Percentiles rank a stretch among this genome's conserved stretches.
Conservation (phyloP, 2,329 filamentous ascomycete genomes). For the Fusarium tanahbumbuense region DNA sequence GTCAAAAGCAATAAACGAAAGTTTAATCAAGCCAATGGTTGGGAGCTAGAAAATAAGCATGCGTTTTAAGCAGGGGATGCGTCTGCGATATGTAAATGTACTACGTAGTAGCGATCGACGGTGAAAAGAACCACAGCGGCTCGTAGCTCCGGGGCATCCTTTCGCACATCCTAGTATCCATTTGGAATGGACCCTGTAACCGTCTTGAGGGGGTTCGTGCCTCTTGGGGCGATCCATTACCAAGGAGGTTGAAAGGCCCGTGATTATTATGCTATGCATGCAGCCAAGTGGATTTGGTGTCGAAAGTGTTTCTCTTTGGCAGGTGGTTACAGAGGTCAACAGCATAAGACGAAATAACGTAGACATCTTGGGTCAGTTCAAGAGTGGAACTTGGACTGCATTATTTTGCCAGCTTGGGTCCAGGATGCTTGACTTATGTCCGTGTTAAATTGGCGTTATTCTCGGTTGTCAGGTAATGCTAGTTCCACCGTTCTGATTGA, state of each 20-base stretch:
- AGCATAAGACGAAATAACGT: neutral
- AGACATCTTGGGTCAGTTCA: fast-evolving
- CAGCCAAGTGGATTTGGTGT: neutral
- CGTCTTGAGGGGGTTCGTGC: neutral
- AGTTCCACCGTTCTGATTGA: neutral
- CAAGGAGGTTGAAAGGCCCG: constrained; percentile 9
- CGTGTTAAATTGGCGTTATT: neutral
- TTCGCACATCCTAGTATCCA: neutral
- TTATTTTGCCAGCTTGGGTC: neutral
- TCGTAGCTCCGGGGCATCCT: neutral
- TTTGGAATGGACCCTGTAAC: neutral
- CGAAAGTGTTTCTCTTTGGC: neutral
- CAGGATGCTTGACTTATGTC: neutral
- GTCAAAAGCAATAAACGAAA: neutral
- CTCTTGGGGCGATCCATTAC: constrained; percentile 7
- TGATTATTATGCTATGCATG: constrained; percentile 11
- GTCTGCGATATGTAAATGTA: neutral
- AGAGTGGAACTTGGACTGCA: neutral
- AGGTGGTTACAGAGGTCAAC: neutral
- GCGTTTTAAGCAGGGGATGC: neutral
- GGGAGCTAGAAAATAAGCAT: constrained; percentile 16
- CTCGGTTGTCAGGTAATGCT: neutral
- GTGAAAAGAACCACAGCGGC: neutral
- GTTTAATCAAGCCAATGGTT: constrained; percentile 14
- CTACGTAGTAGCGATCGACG: constrained; percentile 5